Evolutionary conservation across 164 flowering plant genomes (phyloP).

Genomic region (Sextonia rubra): DNA sequence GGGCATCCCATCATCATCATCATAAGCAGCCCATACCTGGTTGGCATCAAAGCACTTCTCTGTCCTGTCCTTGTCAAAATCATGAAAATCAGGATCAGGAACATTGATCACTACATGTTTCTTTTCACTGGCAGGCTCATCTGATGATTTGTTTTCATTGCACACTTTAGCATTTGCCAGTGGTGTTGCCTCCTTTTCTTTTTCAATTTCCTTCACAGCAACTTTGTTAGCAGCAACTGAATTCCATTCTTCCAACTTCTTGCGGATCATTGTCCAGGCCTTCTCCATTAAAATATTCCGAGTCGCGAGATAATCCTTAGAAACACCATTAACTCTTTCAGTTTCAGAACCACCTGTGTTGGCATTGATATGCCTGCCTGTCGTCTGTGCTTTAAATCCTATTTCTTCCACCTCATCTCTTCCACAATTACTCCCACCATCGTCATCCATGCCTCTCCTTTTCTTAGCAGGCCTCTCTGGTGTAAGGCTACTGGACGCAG

Average conservation of each 20-base stretch:
- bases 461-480: slow-evolving; percentile 32
- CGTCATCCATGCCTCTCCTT: slow-evolving; percentile 34
- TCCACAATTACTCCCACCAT: slow-evolving; percentile 7
- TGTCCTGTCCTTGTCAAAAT: slow-evolving; percentile 60
- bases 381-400: not conserved
- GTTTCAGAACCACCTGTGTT: slow-evolving; percentile 24
- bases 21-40: slow-evolving; percentile 84
- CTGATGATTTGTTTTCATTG: slow-evolving; percentile 13
- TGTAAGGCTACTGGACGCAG: slow-evolving; percentile 4
- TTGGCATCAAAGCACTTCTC: slow-evolving; percentile 53
- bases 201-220: slow-evolving; percentile 21
- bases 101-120: slow-evolving; percentile 43
- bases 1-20: slow-evolving; percentile 79
- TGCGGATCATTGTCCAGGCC: slow-evolving; percentile 50
- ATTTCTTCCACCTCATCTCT: slow-evolving; percentile 17
- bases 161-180: slow-evolving; percentile 5
- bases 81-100: slow-evolving; percentile 69
- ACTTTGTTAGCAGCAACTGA: slow-evolving; percentile 15
- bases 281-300: slow-evolving; percentile 49
- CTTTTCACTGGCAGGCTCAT: slow-evolving; percentile 17
- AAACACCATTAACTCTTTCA: slow-evolving; percentile 18
- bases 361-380: slow-evolving; percentile 4
- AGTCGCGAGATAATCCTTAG: slow-evolving; percentile 23
- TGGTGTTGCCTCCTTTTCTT: slow-evolving; percentile 8
- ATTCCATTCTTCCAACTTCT: slow-evolving; percentile 38